A percentile compares a stretch with the other conserved stretches of the same genome.
phyloP scores from a whole-genome alignment of 2,329 filamentous ascomycete species.

The Sordariomycetes sp. region DNA sequence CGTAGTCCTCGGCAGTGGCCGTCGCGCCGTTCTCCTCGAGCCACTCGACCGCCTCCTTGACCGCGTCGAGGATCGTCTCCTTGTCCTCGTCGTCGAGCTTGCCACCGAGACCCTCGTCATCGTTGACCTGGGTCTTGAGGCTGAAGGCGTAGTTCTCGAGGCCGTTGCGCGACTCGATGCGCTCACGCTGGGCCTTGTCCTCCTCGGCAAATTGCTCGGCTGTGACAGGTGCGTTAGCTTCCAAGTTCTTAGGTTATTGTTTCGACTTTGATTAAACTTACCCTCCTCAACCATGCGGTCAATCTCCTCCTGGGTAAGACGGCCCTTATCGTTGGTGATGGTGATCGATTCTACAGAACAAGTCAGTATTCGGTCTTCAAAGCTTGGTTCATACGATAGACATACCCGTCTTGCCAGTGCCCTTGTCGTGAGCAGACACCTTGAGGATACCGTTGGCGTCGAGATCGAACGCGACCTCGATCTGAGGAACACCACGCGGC shows the following conservation, averaged over 20 bases:
- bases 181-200: slow-evolving; percentile 95
- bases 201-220: slow-evolving; percentile 98
- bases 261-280: too few species aligned
- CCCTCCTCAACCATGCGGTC: slow-evolving; percentile 93
- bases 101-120: slow-evolving; percentile 90
- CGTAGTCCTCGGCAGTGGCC: slow-evolving; percentile 86
- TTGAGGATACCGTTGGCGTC: slow-evolving; percentile 98
- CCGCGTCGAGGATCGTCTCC: slow-evolving; percentile 86
- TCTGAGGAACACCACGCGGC: slow-evolving; percentile 92
- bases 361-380: background rate
- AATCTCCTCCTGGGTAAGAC: slow-evolving; percentile 91
- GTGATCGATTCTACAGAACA: slow-evolving; percentile 57
- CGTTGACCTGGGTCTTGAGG: slow-evolving; percentile 98
- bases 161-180: slow-evolving; percentile 91
- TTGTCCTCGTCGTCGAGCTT: slow-evolving; percentile 99
- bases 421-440: slow-evolving; percentile 94
- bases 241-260: too few species aligned
- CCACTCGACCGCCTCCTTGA: slow-evolving; percentile 97
- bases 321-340: slow-evolving; percentile 99
- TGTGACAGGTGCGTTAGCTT: too few species aligned
- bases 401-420: slow-evolving; percentile 69
- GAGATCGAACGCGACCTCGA: slow-evolving; percentile 95
- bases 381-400: background rate
- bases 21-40: slow-evolving; percentile 86
- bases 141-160: slow-evolving; percentile 99